Evolutionary conservation across 129 eudicot genomes (phyloP), one percentile per base, ranked within the genome.

Genomic region (Flaveria robusta): DNA sequence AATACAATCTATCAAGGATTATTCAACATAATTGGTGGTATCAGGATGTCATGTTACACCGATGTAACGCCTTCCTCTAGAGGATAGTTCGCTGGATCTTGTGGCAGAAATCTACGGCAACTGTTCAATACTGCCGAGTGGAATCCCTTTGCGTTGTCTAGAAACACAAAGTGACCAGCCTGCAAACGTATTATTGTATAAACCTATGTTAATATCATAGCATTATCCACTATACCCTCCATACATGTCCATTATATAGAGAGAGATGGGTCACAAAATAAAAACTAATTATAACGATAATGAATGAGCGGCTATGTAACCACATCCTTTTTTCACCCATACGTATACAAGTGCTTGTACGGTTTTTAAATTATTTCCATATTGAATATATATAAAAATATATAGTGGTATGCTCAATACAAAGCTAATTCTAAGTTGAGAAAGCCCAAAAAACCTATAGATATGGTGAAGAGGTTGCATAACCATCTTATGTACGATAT

Each of bases 141-240:
- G 78, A 92, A 92, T 62, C 87, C 97, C 68, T 60, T 54, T 29
- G 91, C 91, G 64, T 92, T 87, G 81, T 92, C 96, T 59, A 92
- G 74, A 41, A 92, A 89, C 39, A 89, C 88, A 66, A 89, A 92
- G 64, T 89, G 96, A 10, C 96, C 97, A 14, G 78, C 93, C 97
- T 89, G 87, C 69, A 89, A 47, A 76, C 54, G 50, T 24, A 26
- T 16, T 29, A 55, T 73, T 14, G 0, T 16, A 23, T 26, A 60
- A 23, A 26, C 29, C 62, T 46, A 5, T 23, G 9, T 55, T 39
- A 54, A 20, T 6, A 11, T 34, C 55, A 56, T 75, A 47, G 47
- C 42, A 31, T 41, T 46, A 19, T 66, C 15, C 20, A 75, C 14
- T 29, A 45, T 19, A 42, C 19, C 59, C 41, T 43, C 14, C 59